Base-by-base conservation (phyloP, 2,329 filamentous ascomycete species). In the Scedosporium apiospermum region DNA sequence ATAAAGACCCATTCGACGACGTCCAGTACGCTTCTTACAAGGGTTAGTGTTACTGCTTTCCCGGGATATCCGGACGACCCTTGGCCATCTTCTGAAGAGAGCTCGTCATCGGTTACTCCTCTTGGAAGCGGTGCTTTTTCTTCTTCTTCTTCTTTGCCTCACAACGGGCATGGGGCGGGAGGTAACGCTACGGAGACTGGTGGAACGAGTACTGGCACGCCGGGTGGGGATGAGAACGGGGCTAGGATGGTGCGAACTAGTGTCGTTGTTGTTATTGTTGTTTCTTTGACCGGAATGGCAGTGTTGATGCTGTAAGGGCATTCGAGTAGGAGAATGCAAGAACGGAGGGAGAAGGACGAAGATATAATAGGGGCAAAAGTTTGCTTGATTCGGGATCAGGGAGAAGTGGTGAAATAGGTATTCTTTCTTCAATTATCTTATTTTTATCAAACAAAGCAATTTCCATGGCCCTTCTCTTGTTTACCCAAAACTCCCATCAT, bases 291-390 rank as follows among this genome's bases (percentile, higher is more conserved):
- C 3, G 60, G 49, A 4, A 16, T 57, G 46, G 42, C 53, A n/a
- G 38, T 61, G 34, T 34, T 61, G 27, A 42, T 61, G 12, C 16
- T 57, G 18, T 61, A 61, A 61, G 21, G 49, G 51, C n/a, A 6
- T 49, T 49, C 18, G 44, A 18, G n/a, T 5, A 9, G 9, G n/a
- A 7, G n/a, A 12, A 49, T 18, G 44, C 7, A 6, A 3, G 16
- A 21, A 9, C 3, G 18, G n/a, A 1, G n/a, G 44, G 44, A 2
- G 3, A 21, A 7, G 44, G 18, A 21, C 4, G 44, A 12, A n/a
- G 6, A n/a, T 2, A 49, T 18, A 49, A 3, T 6, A 38, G 10
- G 34, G 34, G 4, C 10, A 38, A 38, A 14, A 38, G 34, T 38
- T 38, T 38, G 34, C 12, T 38, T 38, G 34, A 14, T 38, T 38